Conservation (phyloP, 768 basidiomycete genomes). For the Mycena olivaceomarginata region DNA sequence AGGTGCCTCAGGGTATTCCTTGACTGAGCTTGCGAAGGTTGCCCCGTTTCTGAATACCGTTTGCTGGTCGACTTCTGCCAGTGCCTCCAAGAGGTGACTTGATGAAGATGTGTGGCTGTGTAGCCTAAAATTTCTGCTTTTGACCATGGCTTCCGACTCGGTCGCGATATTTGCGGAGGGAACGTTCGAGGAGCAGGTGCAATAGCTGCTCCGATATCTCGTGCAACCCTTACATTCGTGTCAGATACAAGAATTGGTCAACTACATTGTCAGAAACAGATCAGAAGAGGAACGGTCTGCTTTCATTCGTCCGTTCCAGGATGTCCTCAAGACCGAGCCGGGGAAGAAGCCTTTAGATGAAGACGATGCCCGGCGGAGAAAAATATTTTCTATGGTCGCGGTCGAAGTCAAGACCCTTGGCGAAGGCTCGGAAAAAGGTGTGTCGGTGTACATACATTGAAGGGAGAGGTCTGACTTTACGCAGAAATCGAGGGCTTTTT, state of each 20-base stretch:
- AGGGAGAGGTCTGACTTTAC: constrained; percentile 17
- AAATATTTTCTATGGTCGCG: constrained; percentile 76
- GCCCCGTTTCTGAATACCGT: too few relatives aligned
- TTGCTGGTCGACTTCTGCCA: too few relatives aligned
- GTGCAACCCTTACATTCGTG: constrained; percentile 21
- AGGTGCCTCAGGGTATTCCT: too few relatives aligned
- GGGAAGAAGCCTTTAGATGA: constrained; percentile 73
- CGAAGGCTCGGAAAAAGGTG: constrained; percentile 87
- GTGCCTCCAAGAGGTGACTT: background rate
- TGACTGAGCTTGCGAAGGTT: too few relatives aligned
- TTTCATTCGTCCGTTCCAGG: constrained; percentile 81
- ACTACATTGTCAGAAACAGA: constrained; percentile 80
- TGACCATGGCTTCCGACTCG: constrained; percentile 82
- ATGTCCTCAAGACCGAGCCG: constrained; percentile 70
- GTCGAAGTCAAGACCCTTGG: constrained; percentile 81
- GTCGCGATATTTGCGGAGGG: constrained; percentile 92
- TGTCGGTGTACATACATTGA: constrained; percentile 40
- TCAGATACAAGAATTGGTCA: constrained; percentile 87
- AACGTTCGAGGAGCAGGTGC: constrained; percentile 91
- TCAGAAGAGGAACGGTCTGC: constrained; percentile 81
- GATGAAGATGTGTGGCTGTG: constrained; percentile 55
- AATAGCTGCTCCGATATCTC: constrained; percentile 6
- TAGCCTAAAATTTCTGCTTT: constrained; percentile 51
- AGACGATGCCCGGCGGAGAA: constrained; percentile 70
- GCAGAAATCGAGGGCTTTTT: constrained; percentile 92